phyloP scores from a whole-genome alignment of 2,329 filamentous ascomycete genomes.

The Lasiodiplodia sp. region DNA sequence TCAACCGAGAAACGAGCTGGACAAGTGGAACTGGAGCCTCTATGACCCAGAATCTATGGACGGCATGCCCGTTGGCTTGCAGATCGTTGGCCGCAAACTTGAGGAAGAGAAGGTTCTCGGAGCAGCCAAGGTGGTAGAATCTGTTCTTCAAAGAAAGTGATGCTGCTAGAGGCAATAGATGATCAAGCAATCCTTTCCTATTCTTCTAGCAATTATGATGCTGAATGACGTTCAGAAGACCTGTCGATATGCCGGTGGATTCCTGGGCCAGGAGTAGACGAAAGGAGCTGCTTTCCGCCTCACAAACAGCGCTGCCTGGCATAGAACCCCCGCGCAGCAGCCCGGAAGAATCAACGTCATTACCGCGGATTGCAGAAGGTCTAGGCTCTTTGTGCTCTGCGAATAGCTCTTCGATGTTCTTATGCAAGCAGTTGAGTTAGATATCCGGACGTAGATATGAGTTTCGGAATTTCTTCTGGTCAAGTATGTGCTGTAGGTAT shows the following conservation, averaged over 20 bases:
- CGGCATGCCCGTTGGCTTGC: slow-evolving; percentile 36
- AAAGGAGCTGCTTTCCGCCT: too few species aligned
- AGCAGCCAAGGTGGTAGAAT: slow-evolving; percentile 16
- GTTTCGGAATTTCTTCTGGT: too few species aligned
- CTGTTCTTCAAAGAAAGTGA: slow-evolving; percentile 33
- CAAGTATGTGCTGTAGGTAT: too few species aligned
- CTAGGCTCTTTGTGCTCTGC: too few species aligned
- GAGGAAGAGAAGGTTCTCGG: slow-evolving; percentile 39
- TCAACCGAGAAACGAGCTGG: slow-evolving; percentile 57
- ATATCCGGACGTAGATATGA: too few species aligned
- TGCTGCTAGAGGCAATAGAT: neutral
- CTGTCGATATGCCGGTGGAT: neutral
- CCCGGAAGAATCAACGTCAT: too few species aligned
- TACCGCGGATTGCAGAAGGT: too few species aligned
- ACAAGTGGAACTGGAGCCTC: slow-evolving; percentile 56
- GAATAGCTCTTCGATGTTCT: too few species aligned
- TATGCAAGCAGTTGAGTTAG: too few species aligned
- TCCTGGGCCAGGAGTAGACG: too few species aligned
- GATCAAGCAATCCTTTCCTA: neutral
- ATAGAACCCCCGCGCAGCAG: too few species aligned
- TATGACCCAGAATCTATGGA: slow-evolving; percentile 30
- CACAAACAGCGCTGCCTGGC: too few species aligned
- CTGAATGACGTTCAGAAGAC: neutral
- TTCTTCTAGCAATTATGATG: neutral
- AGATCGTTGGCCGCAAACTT: slow-evolving; percentile 36